These are phyloP conservation scores for Trichoderma guizhouense DNA, from an alignment of 2,329 filamentous ascomycete species.

Conservation along the genomic window DNA sequence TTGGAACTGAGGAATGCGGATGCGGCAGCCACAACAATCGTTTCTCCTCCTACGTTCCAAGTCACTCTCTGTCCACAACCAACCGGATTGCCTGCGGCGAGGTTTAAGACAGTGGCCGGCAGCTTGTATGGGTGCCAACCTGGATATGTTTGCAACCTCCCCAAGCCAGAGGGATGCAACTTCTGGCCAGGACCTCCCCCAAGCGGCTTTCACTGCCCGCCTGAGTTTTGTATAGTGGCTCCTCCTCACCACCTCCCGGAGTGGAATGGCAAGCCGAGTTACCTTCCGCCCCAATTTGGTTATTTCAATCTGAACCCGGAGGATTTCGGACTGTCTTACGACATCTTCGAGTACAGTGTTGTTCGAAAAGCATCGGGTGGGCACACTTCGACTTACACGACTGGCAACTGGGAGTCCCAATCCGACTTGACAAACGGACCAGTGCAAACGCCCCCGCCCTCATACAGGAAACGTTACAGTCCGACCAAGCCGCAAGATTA, in stretches of 20 bases:
- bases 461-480: background rate
- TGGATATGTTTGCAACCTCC: slow-evolving; percentile 51
- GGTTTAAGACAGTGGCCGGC: slow-evolving; percentile 37
- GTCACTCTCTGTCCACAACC: slow-evolving; percentile 45
- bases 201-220: slow-evolving; percentile 46
- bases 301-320: slow-evolving; percentile 64
- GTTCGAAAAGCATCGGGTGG: slow-evolving; percentile 36
- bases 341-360: slow-evolving; percentile 53
- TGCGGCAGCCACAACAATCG: slow-evolving; percentile 20
- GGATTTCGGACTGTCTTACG: slow-evolving; percentile 60
- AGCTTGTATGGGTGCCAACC: slow-evolving; percentile 53
- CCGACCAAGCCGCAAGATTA: slow-evolving; percentile 18
- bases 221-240: slow-evolving; percentile 42
- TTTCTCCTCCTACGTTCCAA: slow-evolving; percentile 27
- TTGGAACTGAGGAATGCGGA: background rate
- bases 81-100: slow-evolving; percentile 31
- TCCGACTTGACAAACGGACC: slow-evolving; percentile 40
- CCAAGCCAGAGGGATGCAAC: slow-evolving; percentile 48
- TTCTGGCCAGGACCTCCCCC: slow-evolving; percentile 48
- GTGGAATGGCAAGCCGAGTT: slow-evolving; percentile 48
- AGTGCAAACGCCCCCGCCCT: slow-evolving; percentile 20
- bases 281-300: slow-evolving; percentile 47
- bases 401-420: slow-evolving; percentile 56
- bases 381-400: slow-evolving; percentile 44
- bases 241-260: slow-evolving; percentile 34